phyloP scores from a whole-genome alignment of 768 basidiomycete species.

The Megacollybia marginata region DNA sequence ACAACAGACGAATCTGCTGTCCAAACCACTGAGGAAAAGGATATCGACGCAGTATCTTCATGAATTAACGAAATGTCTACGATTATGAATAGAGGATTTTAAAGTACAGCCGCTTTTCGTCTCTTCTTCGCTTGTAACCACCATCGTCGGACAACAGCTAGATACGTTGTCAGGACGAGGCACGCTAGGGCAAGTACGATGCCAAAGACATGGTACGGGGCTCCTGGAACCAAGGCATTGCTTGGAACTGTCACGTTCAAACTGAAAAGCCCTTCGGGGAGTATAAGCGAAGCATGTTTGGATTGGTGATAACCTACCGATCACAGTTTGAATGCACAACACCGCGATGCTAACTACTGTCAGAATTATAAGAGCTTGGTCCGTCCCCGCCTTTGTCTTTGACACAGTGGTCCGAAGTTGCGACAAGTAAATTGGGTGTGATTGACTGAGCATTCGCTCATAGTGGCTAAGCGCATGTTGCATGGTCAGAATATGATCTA shows the following conservation, averaged over 20 bases:
- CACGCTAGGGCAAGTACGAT: conserved; percentile 41
- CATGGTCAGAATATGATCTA: conserved; percentile 86
- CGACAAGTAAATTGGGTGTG: conserved; percentile 79
- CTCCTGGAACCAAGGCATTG: conserved; percentile 31
- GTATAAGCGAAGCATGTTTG: background rate
- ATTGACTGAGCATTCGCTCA: conserved; percentile 82
- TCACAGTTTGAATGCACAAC: conserved; percentile 52
- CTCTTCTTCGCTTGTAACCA: conserved; percentile 47
- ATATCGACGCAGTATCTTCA: background rate
- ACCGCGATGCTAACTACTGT: conserved; percentile 62
- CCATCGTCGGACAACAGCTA: conserved; percentile 53
- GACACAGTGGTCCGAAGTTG: conserved; percentile 62
- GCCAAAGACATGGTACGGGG: conserved; percentile 47
- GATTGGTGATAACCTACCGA: conserved; percentile 33
- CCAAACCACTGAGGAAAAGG: background rate
- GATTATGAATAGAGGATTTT: background rate
- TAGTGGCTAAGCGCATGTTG: conserved; percentile 81
- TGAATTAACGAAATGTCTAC: background rate
- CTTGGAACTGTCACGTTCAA: conserved; percentile 59
- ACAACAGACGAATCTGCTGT: background rate
- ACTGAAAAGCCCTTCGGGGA: conserved; percentile 23
- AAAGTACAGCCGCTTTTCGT: conserved; percentile 12
- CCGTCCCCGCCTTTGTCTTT: conserved; percentile 52
- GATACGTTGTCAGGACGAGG: conserved; percentile 36
- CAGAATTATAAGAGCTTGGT: conserved; percentile 59